Base-by-base conservation (phyloP, 345 rosid species). In the Linum usitatissimum region DNA sequence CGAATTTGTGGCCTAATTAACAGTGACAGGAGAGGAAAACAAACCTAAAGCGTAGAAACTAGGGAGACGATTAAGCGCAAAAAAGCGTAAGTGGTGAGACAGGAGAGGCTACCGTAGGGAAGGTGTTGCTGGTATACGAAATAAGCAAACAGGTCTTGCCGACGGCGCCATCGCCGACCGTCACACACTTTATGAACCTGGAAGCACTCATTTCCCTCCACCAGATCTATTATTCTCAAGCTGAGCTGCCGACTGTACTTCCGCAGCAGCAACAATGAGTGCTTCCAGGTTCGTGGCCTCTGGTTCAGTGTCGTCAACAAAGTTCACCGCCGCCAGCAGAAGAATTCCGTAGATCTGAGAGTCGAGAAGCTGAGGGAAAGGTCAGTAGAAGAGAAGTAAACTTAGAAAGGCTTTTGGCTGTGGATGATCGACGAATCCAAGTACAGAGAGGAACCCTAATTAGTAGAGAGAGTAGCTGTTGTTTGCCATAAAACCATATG, bases 51-150 rank as follows among this genome's bases (percentile, higher is more conserved):
- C 51, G 2, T 45, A 45, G 51, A 15, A 45, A 45, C 13, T 45
- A 15, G 17, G 10, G 51, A 45, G 51, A 45, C 14, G 14, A 4
- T 45, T 45, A 45, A 45, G 51, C 51, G 4, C 14, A 10, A 42
- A 28, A 0, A 9, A 8, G 9, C 34, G 14, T 1, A 23, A 23
- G 28, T 23, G 39, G 17, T 58, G 36, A n/a, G 3, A 55, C 30
- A 34, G 3, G 14, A 38, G 67, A 72, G 19, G 4, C 65, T 73
- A 88, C 96, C 79, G 86, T 82, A 62, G 90, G 90, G 72, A 88
- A 91, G 68, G 96, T 86, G 82, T 91, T 91, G 84, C 98, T 91
- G 64, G 96, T 88, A 71, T 88, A 88, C 65, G 92, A 88, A 61
- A 85, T 85, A 68, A 88, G 78, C 81, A 88, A 78, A 74, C 96